Conservation (phyloP, 495 filamentous ascomycete species). For the Penicillium argentinense region DNA sequence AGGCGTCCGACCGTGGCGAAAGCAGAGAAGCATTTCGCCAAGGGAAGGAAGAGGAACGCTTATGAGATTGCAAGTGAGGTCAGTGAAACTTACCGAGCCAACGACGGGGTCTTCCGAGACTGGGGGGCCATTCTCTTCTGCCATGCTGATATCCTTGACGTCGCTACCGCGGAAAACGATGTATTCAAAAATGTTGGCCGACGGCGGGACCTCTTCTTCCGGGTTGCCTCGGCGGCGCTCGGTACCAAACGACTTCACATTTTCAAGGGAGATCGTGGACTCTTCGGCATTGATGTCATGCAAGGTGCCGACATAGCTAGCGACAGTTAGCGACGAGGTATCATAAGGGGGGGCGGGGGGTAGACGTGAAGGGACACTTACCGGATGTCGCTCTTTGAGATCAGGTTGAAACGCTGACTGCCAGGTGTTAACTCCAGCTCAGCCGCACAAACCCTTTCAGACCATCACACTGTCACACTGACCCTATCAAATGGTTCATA, state of each 20-base stretch:
- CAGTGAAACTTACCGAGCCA: slow-evolving; percentile 88
- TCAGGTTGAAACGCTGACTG: slow-evolving; percentile 62
- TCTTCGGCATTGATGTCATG: slow-evolving; percentile 98
- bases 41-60: too few relatives aligned
- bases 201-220: slow-evolving; percentile 76
- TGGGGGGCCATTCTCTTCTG: slow-evolving; percentile 62
- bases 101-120: slow-evolving; percentile 96
- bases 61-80: too few relatives aligned
- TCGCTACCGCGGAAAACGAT: slow-evolving; percentile 98
- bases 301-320: slow-evolving; percentile 89
- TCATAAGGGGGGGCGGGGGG: background rate
- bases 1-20: slow-evolving; percentile 18
- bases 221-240: slow-evolving; percentile 81
- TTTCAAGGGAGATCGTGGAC: slow-evolving; percentile 93
- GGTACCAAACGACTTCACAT: slow-evolving; percentile 89
- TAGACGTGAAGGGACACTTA: slow-evolving; percentile 40
- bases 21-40: too few relatives aligned
- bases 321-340: slow-evolving; percentile 24
- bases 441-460: slow-evolving; percentile 42
- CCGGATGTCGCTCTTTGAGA: slow-evolving; percentile 98
- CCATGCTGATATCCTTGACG: slow-evolving; percentile 95
- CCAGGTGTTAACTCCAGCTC: slow-evolving; percentile 47
- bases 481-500: slow-evolving; percentile 57
- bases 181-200: slow-evolving; percentile 91
- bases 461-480: slow-evolving; percentile 37